Evolutionary conservation across 2,329 filamentous ascomycete species (phyloP).

Genomic region (Ophiocordyceps robertsii): DNA sequence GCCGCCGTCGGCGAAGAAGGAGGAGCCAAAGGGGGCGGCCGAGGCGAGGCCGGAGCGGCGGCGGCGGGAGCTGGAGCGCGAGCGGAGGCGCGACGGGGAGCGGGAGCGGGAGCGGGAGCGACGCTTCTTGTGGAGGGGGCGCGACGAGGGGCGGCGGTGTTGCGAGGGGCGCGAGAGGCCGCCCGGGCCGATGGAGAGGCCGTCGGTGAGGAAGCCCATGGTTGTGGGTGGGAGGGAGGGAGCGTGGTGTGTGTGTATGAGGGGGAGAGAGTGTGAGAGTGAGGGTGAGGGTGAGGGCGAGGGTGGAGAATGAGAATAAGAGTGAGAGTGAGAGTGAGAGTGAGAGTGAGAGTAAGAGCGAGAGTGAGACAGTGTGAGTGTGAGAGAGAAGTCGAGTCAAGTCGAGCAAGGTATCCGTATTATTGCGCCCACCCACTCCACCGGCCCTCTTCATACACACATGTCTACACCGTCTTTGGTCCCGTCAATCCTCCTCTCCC

Average conservation of each 20-base stretch:
- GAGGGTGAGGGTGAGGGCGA: not conserved
- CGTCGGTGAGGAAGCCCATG: slow-evolving; percentile 21
- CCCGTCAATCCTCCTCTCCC: no score
- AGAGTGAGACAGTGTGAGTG: no score
- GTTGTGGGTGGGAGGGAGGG: no score
- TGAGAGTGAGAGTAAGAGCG: no score
- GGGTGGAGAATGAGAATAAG: not conserved
- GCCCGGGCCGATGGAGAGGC: slow-evolving; percentile 16
- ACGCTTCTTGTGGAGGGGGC: slow-evolving; percentile 18
- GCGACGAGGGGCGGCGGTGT: slow-evolving; percentile 13
- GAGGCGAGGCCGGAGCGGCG: slow-evolving; percentile 6
- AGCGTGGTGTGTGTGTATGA: no score
- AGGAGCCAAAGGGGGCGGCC: slow-evolving; percentile 17
- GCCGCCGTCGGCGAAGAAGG: slow-evolving; percentile 14
- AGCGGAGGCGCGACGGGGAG: slow-evolving; percentile 26
- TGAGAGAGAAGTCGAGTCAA: no score
- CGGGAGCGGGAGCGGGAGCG: slow-evolving; percentile 24
- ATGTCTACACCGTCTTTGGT: no score
- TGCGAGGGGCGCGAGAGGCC: slow-evolving; percentile 13
- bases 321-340: no score
- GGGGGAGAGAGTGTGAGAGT: not conserved
- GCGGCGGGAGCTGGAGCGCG: slow-evolving; percentile 7
- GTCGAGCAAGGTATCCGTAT: no score
- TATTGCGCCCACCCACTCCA: no score
- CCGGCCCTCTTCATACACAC: no score